Evolutionary conservation across 805 yeast genomes (phyloP).

Genomic region (Lipomyces starkeyi): DNA sequence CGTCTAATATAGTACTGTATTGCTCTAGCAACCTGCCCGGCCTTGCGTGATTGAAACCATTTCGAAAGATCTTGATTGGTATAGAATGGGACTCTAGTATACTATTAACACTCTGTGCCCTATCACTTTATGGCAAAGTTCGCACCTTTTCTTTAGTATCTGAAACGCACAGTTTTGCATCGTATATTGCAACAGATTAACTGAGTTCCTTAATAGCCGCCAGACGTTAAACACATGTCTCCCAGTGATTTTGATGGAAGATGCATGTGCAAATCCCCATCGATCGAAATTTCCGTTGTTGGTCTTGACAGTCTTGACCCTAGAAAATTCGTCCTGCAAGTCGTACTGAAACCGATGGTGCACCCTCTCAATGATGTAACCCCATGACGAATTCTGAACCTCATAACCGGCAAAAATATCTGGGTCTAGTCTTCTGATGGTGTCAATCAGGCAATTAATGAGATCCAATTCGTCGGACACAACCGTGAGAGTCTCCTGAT

Average conservation of each 20-base stretch:
- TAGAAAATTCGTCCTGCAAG: conserved; percentile 62
- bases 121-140: not conserved
- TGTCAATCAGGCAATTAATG: conserved; percentile 59
- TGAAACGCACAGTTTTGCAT: conserved; percentile 78
- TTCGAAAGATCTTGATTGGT: conserved; percentile 55
- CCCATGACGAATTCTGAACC: conserved; percentile 83
- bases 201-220: conserved; percentile 71
- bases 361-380: conserved; percentile 74
- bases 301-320: conserved; percentile 61
- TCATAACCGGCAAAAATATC: conserved; percentile 90
- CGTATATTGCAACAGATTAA: conserved; percentile 69
- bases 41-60: conserved; percentile 49
- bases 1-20: conserved; percentile 56
- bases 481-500: conserved; percentile 51
- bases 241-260: conserved; percentile 73
- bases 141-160: conserved; percentile 56
- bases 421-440: conserved; percentile 75
- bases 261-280: conserved; percentile 84
- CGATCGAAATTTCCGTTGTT: conserved; percentile 50
- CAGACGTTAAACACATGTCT: conserved; percentile 85
- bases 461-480: conserved; percentile 64
- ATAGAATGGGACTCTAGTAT: conserved; percentile 64
- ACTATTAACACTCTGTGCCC: not conserved
- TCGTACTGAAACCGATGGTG: conserved; percentile 54
- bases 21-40: conserved; percentile 46